Conservation (phyloP, 2,329 filamentous ascomycete genomes). For the Knoxdaviesia proteae region DNA sequence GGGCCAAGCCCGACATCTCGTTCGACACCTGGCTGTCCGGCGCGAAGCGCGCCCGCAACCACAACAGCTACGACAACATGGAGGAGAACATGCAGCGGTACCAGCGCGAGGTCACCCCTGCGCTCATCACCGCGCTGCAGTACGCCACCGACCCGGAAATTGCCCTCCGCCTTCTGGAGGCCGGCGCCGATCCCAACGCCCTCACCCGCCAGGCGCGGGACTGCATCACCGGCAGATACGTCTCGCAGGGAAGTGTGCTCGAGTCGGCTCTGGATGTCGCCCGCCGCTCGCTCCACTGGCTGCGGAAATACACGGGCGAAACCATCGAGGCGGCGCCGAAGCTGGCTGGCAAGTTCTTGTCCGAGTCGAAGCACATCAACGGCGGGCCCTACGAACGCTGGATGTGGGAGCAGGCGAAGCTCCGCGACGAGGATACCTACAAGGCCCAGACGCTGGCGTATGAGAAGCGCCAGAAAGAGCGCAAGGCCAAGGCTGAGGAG, state of each 20-base stretch:
- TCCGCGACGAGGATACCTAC: conserved; percentile 8
- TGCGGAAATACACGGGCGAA: conserved; percentile 24
- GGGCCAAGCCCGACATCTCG: conserved; percentile 36
- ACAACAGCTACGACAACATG: conserved; percentile 14
- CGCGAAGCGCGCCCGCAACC: conserved; percentile 21
- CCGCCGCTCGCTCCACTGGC: conserved; percentile 23
- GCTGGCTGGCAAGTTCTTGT: background rate
- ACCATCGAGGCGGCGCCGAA: background rate
- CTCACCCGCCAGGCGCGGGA: conserved; percentile 17
- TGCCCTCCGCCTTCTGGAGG: conserved; percentile 36
- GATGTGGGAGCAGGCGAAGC: conserved; percentile 5
- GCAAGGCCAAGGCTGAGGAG: conserved; percentile 21
- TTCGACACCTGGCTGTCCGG: conserved; percentile 45
- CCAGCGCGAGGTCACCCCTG: conserved; percentile 31
- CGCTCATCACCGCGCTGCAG: conserved; percentile 40
- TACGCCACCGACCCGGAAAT: conserved; percentile 21
- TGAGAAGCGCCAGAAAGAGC: conserved; percentile 12
- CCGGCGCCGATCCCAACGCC: conserved; percentile 44
- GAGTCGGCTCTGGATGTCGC: conserved; percentile 40
- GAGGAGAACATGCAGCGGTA: conserved; percentile 30
- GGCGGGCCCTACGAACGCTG: background rate
- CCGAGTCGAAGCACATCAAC: too few species aligned
- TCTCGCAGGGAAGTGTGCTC: conserved; percentile 10
- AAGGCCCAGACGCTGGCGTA: background rate
- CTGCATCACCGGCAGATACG: too few species aligned